Evolutionary conservation across 2,329 filamentous ascomycete species (phyloP), one percentile per base, ranked within the genome.

Genomic region (Fusarium burgessii): DNA sequence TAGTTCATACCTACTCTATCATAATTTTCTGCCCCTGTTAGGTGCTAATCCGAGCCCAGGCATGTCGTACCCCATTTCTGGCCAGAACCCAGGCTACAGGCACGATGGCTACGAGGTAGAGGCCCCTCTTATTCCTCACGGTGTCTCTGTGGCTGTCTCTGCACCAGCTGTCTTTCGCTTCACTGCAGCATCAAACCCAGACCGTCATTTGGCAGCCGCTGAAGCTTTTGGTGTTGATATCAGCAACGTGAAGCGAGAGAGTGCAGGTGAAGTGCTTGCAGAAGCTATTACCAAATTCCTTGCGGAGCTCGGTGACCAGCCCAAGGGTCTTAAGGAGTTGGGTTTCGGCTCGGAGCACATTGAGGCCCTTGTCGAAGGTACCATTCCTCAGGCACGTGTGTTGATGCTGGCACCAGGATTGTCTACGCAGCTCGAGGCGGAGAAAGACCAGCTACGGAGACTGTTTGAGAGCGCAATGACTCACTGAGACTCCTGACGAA

Each of bases 41-140:
- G 45, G 56, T 55, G 58, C 71, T 56, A 73, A 55, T 35, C 20
- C 51, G 58, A 50, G 43, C 27, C 41, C 62, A 90, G 88, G 95
- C 79, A 98, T 99, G 95, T 97, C 93, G 27, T 99, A 99, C 78
- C 96, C 96, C 20, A 97, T 99, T 77, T 97, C 94, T 1, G 93
- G 94, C 33, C 95, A 98, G 79, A 99, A 99, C 79, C 93, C 93
- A 20, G 81, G 92, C 8, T 98, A 98, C 83, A 91, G 90, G 76
- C 96, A 99, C 79, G 81, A 87, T 0, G 96, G 96, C n/a, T 99
- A 99, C 80, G 84, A 91, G 4, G 90, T 97, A 11, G 82, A 89
- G 29, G 80, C 87, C 33, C 90, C 93, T 13, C 92, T 99, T 76
- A 98, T 99, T 77, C 96, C 96, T 0, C 96, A 99, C 80, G 96